These are phyloP conservation scores for Coemansia sp. DNA, from an alignment of 192 early-diverging fungal genomes.

Conservation along the genomic window DNA sequence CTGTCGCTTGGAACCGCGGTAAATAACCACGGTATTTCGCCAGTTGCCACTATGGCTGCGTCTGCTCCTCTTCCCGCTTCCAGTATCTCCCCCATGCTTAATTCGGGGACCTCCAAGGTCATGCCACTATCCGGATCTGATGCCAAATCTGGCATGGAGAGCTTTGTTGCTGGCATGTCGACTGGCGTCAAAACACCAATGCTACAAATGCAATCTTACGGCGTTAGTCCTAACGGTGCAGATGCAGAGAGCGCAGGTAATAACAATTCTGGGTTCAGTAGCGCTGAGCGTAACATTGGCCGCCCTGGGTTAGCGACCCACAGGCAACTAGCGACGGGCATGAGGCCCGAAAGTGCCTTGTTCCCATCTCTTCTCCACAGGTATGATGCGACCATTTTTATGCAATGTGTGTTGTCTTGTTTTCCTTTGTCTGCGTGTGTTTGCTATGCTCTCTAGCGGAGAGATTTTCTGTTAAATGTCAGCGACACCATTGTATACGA, in stretches of 20 bases:
- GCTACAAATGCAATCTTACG: slow-evolving; percentile 21
- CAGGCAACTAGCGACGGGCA: slow-evolving; percentile 8
- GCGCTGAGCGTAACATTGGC: slow-evolving; percentile 22
- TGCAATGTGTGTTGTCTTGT: slow-evolving; percentile 6
- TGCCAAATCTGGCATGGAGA: neutral
- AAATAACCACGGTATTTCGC: slow-evolving; percentile 3
- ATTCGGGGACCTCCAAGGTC: neutral
- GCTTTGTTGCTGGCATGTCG: slow-evolving; percentile 6
- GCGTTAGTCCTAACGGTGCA: slow-evolving; percentile 6
- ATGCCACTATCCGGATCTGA: neutral
- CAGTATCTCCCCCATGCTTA: neutral
- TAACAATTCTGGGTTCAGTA: slow-evolving; percentile 28
- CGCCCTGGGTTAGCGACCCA: slow-evolving; percentile 28
- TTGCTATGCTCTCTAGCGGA: slow-evolving; percentile 11
- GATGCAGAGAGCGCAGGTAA: slow-evolving; percentile 18
- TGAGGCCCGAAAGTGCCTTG: slow-evolving; percentile 27
- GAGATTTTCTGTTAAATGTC: neutral
- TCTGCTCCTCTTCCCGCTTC: neutral
- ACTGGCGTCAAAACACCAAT: slow-evolving; percentile 12
- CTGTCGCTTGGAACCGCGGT: neutral
- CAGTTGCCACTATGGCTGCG: neutral
- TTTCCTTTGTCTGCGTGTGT: slow-evolving; percentile 4
- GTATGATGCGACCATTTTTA: slow-evolving; percentile 23
- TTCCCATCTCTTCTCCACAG: slow-evolving; percentile 52
- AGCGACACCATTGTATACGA: neutral